phyloP scores from a whole-genome alignment of 768 basidiomycete genomes.

The Auricularia auricula-judae region DNA sequence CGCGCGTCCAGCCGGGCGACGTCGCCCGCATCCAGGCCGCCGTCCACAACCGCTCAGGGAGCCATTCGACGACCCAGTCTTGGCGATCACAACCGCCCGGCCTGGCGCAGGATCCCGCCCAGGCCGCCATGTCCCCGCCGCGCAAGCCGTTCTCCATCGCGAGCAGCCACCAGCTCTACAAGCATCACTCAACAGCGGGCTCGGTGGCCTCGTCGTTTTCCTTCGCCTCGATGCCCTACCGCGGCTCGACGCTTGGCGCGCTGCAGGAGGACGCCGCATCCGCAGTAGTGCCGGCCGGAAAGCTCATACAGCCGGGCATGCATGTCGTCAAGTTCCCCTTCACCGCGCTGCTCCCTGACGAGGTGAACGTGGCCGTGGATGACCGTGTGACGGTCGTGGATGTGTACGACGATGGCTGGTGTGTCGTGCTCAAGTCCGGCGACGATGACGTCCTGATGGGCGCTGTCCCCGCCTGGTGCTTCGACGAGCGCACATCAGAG shows the following conservation, averaged over 20 bases:
- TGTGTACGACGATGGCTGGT: slow-evolving; percentile 75
- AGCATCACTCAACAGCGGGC: background rate
- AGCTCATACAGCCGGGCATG: background rate
- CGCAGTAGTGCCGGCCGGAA: background rate
- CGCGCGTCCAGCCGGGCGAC: background rate
- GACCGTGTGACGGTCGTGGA: slow-evolving; percentile 53
- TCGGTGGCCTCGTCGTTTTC: background rate
- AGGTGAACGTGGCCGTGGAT: slow-evolving; percentile 46
- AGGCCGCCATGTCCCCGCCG: background rate
- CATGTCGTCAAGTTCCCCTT: slow-evolving; percentile 26
- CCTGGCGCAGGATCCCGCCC: background rate
- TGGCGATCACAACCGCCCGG: background rate
- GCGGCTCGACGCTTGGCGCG: background rate
- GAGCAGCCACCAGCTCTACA: background rate
- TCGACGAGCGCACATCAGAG: slow-evolving; percentile 39
- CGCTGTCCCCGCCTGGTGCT: slow-evolving; percentile 68
- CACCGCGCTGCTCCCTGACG: slow-evolving; percentile 62
- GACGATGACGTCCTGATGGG: slow-evolving; percentile 49
- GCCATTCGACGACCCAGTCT: background rate
- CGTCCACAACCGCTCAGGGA: background rate
- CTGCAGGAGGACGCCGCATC: background rate
- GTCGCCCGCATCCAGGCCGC: background rate
- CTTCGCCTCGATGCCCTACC: background rate
- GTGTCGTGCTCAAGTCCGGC: slow-evolving; percentile 51
- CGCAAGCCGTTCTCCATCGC: background rate